These are phyloP conservation scores for Candida orba DNA, from an alignment of 805 yeast species.

Conservation along the genomic window DNA sequence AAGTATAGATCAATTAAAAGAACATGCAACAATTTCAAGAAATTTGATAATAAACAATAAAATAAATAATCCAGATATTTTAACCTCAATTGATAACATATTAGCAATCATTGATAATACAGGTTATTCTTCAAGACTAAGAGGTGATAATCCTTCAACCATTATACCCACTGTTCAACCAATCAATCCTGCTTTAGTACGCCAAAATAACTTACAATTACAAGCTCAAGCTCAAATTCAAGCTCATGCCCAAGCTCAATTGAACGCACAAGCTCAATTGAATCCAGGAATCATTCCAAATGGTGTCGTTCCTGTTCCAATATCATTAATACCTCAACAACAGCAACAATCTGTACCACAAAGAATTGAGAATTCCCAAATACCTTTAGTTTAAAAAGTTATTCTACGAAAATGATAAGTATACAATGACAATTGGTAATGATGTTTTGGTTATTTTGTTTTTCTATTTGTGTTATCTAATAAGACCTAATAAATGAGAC, in stretches of 20 bases:
- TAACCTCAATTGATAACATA: slow-evolving; percentile 32
- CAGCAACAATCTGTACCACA: neutral
- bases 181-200: slow-evolving; percentile 22
- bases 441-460: too few relatives aligned
- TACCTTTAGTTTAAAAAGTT: too few relatives aligned
- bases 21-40: slow-evolving; percentile 46
- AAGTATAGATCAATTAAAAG: slow-evolving; percentile 52
- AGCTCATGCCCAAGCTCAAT: slow-evolving; percentile 1
- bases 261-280: slow-evolving; percentile 1
- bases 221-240: neutral
- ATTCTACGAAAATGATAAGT: too few relatives aligned
- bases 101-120: slow-evolving; percentile 16
- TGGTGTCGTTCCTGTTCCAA: slow-evolving; percentile 2
- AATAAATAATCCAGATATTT: slow-evolving; percentile 31
- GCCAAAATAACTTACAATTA: slow-evolving; percentile 8
- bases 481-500: too few relatives aligned
- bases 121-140: slow-evolving; percentile 20
- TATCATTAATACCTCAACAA: neutral
- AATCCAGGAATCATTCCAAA: neutral
- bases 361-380: too few relatives aligned
- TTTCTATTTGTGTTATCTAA: too few relatives aligned
- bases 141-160: slow-evolving; percentile 22
- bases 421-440: too few relatives aligned
- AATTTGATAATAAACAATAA: slow-evolving; percentile 30
- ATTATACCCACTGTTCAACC: slow-evolving; percentile 25